These are phyloP conservation scores for Umbellularia californica DNA, from an alignment of 164 flowering plant species.

Conservation along the genomic window DNA sequence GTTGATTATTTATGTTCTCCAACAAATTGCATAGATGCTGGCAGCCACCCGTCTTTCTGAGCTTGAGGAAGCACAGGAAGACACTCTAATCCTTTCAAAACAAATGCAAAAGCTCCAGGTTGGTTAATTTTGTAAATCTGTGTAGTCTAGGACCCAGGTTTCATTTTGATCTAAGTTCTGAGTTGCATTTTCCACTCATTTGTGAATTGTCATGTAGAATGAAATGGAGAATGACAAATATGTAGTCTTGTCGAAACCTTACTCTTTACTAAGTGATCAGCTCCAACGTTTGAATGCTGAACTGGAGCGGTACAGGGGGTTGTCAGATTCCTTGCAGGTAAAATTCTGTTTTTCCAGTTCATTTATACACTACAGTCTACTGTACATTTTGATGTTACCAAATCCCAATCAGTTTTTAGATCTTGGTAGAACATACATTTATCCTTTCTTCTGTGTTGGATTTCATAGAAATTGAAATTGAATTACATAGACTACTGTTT, in stretches of 20 bases:
- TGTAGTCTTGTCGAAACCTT: slow-evolving; percentile 62
- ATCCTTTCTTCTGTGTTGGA: background rate
- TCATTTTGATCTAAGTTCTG: background rate
- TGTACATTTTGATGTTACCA: no score
- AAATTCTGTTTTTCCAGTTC: slow-evolving; percentile 10
- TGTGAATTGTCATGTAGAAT: slow-evolving; percentile 33
- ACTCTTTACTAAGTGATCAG: slow-evolving; percentile 64
- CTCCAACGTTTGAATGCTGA: slow-evolving; percentile 79
- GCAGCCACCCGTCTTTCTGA: slow-evolving; percentile 76
- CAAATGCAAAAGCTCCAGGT: slow-evolving; percentile 84
- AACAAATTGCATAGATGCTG: slow-evolving; percentile 39
- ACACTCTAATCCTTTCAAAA: slow-evolving; percentile 48
- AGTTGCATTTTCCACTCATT: slow-evolving; percentile 3
- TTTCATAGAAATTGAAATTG: background rate
- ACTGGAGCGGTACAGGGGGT: slow-evolving; percentile 53
- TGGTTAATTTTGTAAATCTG: slow-evolving; percentile 1
- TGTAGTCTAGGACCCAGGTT: background rate
- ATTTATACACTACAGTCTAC: background rate
- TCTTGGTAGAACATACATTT: background rate
- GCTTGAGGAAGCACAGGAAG: slow-evolving; percentile 72
- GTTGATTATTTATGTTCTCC: slow-evolving; percentile 5
- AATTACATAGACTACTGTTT: background rate
- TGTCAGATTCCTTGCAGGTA: slow-evolving; percentile 78
- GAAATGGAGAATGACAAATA: slow-evolving; percentile 75
- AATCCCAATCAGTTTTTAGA: no score